Conservation (phyloP, 176 grass and related monocot genomes). For the Thinopyrum elongatum region DNA sequence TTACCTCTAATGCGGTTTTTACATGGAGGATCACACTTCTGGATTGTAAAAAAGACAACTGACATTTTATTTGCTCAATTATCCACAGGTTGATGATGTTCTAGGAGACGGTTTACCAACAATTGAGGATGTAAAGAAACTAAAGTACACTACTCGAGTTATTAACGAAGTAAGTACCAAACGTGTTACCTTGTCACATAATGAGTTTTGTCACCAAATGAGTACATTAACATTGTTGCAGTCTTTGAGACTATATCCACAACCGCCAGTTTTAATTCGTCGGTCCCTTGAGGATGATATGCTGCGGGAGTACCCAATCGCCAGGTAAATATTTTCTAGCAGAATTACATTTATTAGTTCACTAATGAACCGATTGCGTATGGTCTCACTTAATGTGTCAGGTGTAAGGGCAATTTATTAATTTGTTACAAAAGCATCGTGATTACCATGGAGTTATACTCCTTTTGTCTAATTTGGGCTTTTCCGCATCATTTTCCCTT, state of each 20-base stretch:
- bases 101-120: conserved; percentile 75
- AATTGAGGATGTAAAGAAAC: conserved; percentile 84
- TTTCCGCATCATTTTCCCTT: not conserved
- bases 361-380: not conserved
- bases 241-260: conserved; percentile 95
- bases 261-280: conserved; percentile 91
- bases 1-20: conserved; percentile 28
- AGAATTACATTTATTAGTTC: not conserved
- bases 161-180: conserved; percentile 85
- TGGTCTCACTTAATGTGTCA: not conserved
- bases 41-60: not conserved
- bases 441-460: not conserved
- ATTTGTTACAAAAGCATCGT: not conserved
- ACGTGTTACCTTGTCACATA: not conserved
- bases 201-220: not conserved
- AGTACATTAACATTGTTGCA: conserved; percentile 39
- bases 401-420: not conserved
- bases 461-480: not conserved
- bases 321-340: conserved; percentile 48
- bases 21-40: not conserved
- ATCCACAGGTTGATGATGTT: conserved; percentile 70
- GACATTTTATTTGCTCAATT: conserved; percentile 7
- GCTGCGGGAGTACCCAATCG: conserved; percentile 78
- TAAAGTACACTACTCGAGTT: conserved; percentile 87
- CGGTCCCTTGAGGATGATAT: conserved; percentile 86